Base-by-base conservation (phyloP, 305 asterid genomes). In the Fraxinus baroniana region DNA sequence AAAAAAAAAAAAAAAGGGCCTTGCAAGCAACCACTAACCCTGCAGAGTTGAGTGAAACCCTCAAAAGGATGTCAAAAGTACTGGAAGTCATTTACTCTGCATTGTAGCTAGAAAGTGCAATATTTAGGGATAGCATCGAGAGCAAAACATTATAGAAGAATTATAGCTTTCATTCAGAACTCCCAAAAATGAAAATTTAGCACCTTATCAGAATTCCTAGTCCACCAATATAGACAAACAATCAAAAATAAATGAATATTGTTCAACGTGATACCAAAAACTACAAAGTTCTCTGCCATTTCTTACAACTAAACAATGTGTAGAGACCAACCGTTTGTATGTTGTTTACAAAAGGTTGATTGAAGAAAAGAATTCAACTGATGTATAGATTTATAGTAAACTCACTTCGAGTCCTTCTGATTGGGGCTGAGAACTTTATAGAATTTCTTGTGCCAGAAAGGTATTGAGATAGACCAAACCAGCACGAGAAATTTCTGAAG, bases 281-380 rank as follows among this genome's bases (percentile, higher is more conserved):
- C 76, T 32, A 32, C 76, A 6, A 30, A 71, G 12, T 30, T 30
- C 24, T 71, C 76, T 62, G 80, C 79, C 76, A 62, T 80, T 78
- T 64, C 71, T 80, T 81, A 83, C 64, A 87, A 76, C 81, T 75
- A 82, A 35, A 24, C 78, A 79, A 46, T 30, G 22, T 77, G 79
- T 70, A 78, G 60, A 79, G 75, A 20, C 18, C 41, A 77, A 44
- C 55, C 30, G 79, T 49, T 74, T 20, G 3, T 30, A n/a, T 71
- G 46, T 46, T 46, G 78, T 41, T 55, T 74, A 33, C 37, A 44
- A 66, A 7, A 55, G 44, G 74, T 72, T 62, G 76, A 62, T 74
- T 71, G 77, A 83, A 83, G 78, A 32, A 60, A 83, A 74, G 41
- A 79, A 76, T 41, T 83, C 81, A 28, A 55, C 84, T 78, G 80